Percentiles rank a stretch among this genome's conserved stretches.
These are phyloP conservation scores for Trichoderma oligosporum DNA, from an alignment of 2,329 filamentous ascomycete genomes.

Conservation along the genomic window DNA sequence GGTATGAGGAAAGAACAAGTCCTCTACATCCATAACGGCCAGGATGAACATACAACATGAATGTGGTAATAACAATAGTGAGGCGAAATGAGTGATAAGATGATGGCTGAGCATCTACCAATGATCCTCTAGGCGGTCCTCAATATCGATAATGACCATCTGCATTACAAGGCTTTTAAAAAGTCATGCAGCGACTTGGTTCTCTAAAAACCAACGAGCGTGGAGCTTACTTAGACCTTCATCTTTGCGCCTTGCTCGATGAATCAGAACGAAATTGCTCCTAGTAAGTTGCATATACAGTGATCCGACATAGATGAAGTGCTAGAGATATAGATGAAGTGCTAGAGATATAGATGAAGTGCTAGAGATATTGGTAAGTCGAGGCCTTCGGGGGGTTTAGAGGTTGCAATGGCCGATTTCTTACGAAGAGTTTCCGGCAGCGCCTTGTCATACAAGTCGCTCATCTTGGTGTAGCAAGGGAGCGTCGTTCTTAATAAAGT, in stretches of 20 bases:
- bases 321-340: too few relatives aligned
- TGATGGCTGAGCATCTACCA: slow-evolving; percentile 96
- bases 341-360: slow-evolving; percentile 35
- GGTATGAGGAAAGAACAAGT: slow-evolving; percentile 78
- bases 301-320: slow-evolving; percentile 50
- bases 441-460: slow-evolving; percentile 4
- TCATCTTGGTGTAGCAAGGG: slow-evolving; percentile 17
- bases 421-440: slow-evolving; percentile 15
- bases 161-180: too few relatives aligned
- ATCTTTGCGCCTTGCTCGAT: slow-evolving; percentile 58
- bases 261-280: slow-evolving; percentile 51
- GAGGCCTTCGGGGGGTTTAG: slow-evolving; percentile 27
- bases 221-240: slow-evolving; percentile 59
- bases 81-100: slow-evolving; percentile 82
- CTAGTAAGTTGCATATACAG: slow-evolving; percentile 53
- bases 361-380: slow-evolving; percentile 33
- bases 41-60: slow-evolving; percentile 82
- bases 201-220: slow-evolving; percentile 68
- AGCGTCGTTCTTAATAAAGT: background rate
- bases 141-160: slow-evolving; percentile 89
- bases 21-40: slow-evolving; percentile 89
- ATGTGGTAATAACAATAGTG: slow-evolving; percentile 87
- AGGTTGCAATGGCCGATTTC: slow-evolving; percentile 24
- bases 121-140: slow-evolving; percentile 90
- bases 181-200: slow-evolving; percentile 68